A percentile compares a stretch with the other conserved stretches of the same genome.
Conservation (phyloP, 1,139 yeast genomes). For the Blastobotrys serpentis region DNA sequence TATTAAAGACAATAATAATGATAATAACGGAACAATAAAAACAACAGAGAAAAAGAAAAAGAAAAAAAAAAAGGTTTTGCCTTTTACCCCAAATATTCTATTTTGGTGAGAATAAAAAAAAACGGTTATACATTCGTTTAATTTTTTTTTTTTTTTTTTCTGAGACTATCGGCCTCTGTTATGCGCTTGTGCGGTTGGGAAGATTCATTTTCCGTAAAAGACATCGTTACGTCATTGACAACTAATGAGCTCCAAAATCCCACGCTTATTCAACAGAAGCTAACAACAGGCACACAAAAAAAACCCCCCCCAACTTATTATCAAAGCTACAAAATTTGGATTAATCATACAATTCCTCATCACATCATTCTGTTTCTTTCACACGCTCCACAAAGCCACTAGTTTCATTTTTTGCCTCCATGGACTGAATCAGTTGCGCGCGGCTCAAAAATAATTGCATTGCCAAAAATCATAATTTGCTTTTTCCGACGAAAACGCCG, state of each 20-base stretch:
- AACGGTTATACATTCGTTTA: not conserved
- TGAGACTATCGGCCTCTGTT: constrained; percentile 1
- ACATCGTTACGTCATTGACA: constrained; percentile 4
- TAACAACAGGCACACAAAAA: not conserved
- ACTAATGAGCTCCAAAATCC: not conserved
- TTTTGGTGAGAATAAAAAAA: not conserved
- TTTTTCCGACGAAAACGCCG: not conserved
- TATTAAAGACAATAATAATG: not conserved
- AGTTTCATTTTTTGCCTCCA: not conserved
- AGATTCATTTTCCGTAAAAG: not conserved
- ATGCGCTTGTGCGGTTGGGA: constrained; percentile 5
- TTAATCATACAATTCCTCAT: too few species aligned
- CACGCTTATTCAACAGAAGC: not conserved
- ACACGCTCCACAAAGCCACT: too few species aligned
- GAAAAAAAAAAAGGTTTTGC: not conserved
- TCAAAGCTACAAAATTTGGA: too few species aligned
- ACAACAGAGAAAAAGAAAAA: not conserved
- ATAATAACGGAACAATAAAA: not conserved
- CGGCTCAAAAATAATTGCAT: not conserved
- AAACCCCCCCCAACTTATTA: too few species aligned
- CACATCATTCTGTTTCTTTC: too few species aligned
- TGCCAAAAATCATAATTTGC: too few species aligned
- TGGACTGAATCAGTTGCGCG: not conserved
- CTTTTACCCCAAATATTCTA: not conserved
- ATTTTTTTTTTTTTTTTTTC: constrained; percentile 2